phyloP scores from a whole-genome alignment of 1,284 basidiomycete genomes.

The Boletellus deceptivus region DNA sequence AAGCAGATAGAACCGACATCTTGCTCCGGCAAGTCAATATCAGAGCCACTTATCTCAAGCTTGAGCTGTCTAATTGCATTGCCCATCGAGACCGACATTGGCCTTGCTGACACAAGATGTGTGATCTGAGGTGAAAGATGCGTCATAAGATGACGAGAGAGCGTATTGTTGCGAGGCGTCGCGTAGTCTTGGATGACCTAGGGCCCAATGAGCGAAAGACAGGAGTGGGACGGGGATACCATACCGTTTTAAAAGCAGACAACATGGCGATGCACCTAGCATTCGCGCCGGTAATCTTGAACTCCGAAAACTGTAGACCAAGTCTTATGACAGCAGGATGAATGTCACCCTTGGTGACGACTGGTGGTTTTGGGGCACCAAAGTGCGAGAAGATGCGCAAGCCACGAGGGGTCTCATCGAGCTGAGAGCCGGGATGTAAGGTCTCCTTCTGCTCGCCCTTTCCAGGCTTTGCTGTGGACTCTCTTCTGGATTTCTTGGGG shows the following conservation, averaged over 20 bases:
- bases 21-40: slow-evolving; percentile 90
- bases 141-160: slow-evolving; percentile 84
- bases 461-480: slow-evolving; percentile 10
- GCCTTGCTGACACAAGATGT: slow-evolving; percentile 82
- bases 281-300: slow-evolving; percentile 85
- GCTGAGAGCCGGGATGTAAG: slow-evolving; percentile 11
- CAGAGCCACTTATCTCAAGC: slow-evolving; percentile 90
- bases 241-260: slow-evolving; percentile 78
- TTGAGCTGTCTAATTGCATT: slow-evolving; percentile 95
- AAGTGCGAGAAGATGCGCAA: slow-evolving; percentile 82
- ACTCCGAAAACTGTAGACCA: slow-evolving; percentile 80
- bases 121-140: slow-evolving; percentile 90
- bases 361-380: slow-evolving; percentile 64
- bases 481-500: slow-evolving; percentile 19
- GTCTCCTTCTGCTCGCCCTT: slow-evolving; percentile 29
- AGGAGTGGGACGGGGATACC: slow-evolving; percentile 22
- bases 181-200: slow-evolving; percentile 87
- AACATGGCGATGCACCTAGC: slow-evolving; percentile 87
- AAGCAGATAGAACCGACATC: slow-evolving; percentile 58
- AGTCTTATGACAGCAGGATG: slow-evolving; percentile 78
- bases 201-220: slow-evolving; percentile 6
- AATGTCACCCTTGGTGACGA: slow-evolving; percentile 72
- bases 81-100: slow-evolving; percentile 94
- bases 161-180: slow-evolving; percentile 78
- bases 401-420: slow-evolving; percentile 47